Conservation (phyloP, 345 rosid species). For the Ailanthus altissimus region DNA sequence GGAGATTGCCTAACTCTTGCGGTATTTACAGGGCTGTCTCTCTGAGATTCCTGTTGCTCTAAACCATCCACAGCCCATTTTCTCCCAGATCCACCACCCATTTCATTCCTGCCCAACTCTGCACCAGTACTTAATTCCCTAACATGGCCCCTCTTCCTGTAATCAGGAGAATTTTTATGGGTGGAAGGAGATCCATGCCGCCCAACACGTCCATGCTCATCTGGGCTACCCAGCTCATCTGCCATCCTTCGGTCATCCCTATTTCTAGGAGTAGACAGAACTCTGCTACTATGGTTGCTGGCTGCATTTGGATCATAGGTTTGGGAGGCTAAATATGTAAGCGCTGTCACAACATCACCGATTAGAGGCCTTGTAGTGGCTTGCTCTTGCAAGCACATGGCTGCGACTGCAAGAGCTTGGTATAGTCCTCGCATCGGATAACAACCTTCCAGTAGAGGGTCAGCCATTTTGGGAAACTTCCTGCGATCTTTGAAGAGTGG, state of each 20-base stretch:
- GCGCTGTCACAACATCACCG: constrained; percentile 95
- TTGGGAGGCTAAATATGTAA: constrained; percentile 94
- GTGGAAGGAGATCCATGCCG: constrained; percentile 71
- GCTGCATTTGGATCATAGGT: constrained; percentile 69
- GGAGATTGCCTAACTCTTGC: constrained; percentile 74
- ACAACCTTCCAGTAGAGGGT: constrained; percentile 80
- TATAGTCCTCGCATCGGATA: constrained; percentile 95
- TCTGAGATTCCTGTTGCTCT: constrained; percentile 67
- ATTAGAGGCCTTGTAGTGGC: constrained; percentile 95
- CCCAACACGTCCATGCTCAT: constrained; percentile 44
- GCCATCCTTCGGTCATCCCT: constrained; percentile 64
- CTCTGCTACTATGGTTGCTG: constrained; percentile 58
- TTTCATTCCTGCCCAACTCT: constrained; percentile 62
- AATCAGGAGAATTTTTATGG: constrained; percentile 83
- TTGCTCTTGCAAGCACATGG: constrained; percentile 98
- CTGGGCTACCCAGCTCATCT: constrained; percentile 81
- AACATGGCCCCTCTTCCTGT: constrained; percentile 62
- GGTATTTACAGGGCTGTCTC: constrained; percentile 67
- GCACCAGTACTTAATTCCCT: constrained; percentile 54
- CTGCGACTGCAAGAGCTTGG: constrained; percentile 98
- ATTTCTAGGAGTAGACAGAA: constrained; percentile 60
- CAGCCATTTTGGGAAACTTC: constrained; percentile 97
- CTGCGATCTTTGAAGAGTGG: constrained; percentile 96
- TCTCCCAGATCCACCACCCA: constrained; percentile 79
- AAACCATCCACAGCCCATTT: constrained; percentile 66